Evolutionary conservation across 805 yeast genomes (phyloP).

Genomic region (Trichomonascus vanleenenianus): DNA sequence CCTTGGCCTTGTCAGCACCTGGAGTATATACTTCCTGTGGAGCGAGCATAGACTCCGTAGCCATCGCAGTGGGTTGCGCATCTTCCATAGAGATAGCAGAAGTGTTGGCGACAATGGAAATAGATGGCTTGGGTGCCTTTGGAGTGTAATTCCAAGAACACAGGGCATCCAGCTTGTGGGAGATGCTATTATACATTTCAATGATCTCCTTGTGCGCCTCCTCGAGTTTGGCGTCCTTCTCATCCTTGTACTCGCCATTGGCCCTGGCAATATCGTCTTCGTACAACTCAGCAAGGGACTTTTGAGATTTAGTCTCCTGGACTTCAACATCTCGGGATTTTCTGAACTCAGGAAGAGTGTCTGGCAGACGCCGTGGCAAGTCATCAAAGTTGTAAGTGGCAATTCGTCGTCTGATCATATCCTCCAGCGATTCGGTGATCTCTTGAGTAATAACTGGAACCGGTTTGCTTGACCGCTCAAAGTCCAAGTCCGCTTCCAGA

Average conservation of each 20-base stretch:
- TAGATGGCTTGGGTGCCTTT: slow-evolving; percentile 70
- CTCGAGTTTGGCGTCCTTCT: slow-evolving; percentile 54
- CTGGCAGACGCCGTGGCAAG: slow-evolving; percentile 61
- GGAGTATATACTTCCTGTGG: slow-evolving; percentile 85
- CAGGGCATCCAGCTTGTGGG: slow-evolving; percentile 73
- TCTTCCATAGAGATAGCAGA: slow-evolving; percentile 90
- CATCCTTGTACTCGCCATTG: slow-evolving; percentile 35
- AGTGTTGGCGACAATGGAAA: slow-evolving; percentile 75
- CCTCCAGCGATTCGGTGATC: slow-evolving; percentile 79
- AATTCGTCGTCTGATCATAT: slow-evolving; percentile 77
- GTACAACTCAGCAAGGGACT: slow-evolving; percentile 85
- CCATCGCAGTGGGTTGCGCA: slow-evolving; percentile 83
- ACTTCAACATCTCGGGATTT: slow-evolving; percentile 42
- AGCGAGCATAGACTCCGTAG: slow-evolving; percentile 69
- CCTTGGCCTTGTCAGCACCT: slow-evolving; percentile 26
- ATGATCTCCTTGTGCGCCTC: slow-evolving; percentile 73
- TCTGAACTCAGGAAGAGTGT: slow-evolving; percentile 57
- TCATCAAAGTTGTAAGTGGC: slow-evolving; percentile 74
- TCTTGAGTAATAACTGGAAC: slow-evolving; percentile 92
- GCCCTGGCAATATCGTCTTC: slow-evolving; percentile 63
- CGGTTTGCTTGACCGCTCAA: slow-evolving; percentile 90
- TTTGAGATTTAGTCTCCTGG: slow-evolving; percentile 74
- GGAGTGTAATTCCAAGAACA: slow-evolving; percentile 95
- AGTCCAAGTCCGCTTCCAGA: slow-evolving; percentile 66
- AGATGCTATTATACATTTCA: slow-evolving; percentile 51